Evolutionary conservation across 805 yeast genomes (phyloP), one percentile per base, ranked within the genome.

Genomic region (Candida silvatica): DNA sequence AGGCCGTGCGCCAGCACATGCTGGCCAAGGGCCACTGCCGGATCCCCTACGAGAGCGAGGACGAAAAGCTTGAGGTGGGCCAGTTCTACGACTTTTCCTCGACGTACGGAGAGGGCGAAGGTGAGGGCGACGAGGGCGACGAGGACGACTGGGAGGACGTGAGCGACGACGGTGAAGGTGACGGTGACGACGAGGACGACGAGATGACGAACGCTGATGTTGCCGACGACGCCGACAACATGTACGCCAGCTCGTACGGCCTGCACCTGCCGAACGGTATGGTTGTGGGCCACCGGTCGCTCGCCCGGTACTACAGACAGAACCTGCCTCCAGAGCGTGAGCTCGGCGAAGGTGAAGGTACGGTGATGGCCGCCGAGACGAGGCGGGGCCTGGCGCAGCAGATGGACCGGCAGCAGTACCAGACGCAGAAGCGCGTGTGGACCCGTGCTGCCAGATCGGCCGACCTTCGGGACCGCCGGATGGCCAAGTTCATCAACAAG

Each of bases 1-100:
- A 84, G 49, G 82, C 95, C 40, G 87, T 84, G 8, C 77, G 95
- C 46, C 92, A 85, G 29, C 99, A 92, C 57, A 80, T 86, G 82
- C 48, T 67, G 4, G 70, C 81, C 6, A 92, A 92, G 58, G 76
- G 86, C 38, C 99, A 92, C 57, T 81, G 90, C 62, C 73, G 76
- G 51, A 69, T 92, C 40, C 97, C 97, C 1, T 92, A 82, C 58
- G 97, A 92, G 48, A 59, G 75, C 0, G 80, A 75, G 36, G 80
- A 79, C 38, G 94, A 92, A 49, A 77, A 77, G 50, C 69, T 77
- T 32, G 81, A 79, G 49, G 67, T 90, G 29, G 71, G 87, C 0
- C 80, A 76, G 27, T 92, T 80, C 51, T 92, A 92, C 53, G 96
- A 90, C 53, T 88, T 85, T 59, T 64, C 79, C 3, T 68, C 84